Base-by-base conservation (phyloP, 139 green algal genomes). In the Penium margaritaceum region DNA sequence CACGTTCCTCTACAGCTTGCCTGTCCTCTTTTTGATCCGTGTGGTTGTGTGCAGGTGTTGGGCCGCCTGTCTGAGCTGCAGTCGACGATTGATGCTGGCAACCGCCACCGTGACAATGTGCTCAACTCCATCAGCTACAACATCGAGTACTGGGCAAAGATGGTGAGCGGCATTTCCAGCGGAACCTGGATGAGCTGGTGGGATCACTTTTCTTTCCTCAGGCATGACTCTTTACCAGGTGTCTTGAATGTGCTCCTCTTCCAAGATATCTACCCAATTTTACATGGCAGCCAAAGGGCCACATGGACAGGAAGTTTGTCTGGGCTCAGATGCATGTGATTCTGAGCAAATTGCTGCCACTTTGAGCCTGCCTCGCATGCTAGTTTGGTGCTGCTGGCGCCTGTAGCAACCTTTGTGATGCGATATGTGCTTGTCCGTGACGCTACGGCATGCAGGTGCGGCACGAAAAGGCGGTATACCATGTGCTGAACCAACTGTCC, bases 401-500 rank as follows among this genome's bases (percentile, higher is more conserved):
- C 61, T 74, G 67, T 29, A 5, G 14, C 24, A n/a, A 6, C 17
- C 47, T 4, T 58, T 58, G 9, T 58, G 7, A 24, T 15, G 24
- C 15, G 24, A n/a, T 60, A 5, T 34, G 9, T 51, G 41, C 9
- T 51, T 7, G 41, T 7, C 12, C 41, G 41, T 51, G 41, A 12
- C 12, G 41, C 41, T 12, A 5, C 51, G 0, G 2, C 51, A 0
- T 2, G 5, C 74, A 85, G 78, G 83, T 93, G 19, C 81, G 83
- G 44, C 75, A 80, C 3, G 91, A 98, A 85, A 97, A 96, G 84
- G 89, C 87, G 0, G 79, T 95, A 27, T 98, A 96, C 84, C 91
- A 98, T 84, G 91, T 89, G 17, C 88, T 98, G 38, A 98, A 98
- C 89, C 97, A 95, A 87, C 83, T 95, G 32, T 87, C 61, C 54